phyloP scores from a whole-genome alignment of 108 stramenopile species.

The Cyclotella kingstonii region DNA sequence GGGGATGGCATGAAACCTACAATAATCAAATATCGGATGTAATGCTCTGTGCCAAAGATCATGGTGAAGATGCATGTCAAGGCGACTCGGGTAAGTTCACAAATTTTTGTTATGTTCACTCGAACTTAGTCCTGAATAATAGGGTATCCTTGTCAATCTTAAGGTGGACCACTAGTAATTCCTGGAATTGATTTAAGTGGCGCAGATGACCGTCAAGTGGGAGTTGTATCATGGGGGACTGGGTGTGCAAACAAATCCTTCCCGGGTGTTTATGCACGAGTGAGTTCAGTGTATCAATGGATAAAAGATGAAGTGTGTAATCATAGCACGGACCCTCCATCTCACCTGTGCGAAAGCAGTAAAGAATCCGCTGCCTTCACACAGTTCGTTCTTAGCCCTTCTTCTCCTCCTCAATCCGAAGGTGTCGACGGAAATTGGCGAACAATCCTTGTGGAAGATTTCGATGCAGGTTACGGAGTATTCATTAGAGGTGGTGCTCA shows the following conservation, averaged over 20 bases:
- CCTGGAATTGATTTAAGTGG: conserved; percentile 1
- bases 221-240: conserved; percentile 40
- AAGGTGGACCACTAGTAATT: conserved; percentile 41
- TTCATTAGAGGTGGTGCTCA: conserved; percentile 9
- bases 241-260: conserved; percentile 30
- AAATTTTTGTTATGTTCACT: not conserved
- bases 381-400: not conserved
- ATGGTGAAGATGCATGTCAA: conserved; percentile 53
- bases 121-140: not conserved
- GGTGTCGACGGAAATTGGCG: conserved; percentile 5
- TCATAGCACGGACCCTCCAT: not conserved
- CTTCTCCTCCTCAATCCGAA: not conserved
- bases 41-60: conserved; percentile 47
- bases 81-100: conserved; percentile 45
- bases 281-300: conserved; percentile 5
- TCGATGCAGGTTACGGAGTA: conserved; percentile 1
- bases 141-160: not conserved
- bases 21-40: conserved; percentile 24
- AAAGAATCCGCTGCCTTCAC: not conserved
- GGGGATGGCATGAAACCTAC: conserved; percentile 16
- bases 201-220: conserved; percentile 30
- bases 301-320: conserved; percentile 8
- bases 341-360: not conserved
- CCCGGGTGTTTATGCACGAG: conserved; percentile 29
- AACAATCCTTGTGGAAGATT: conserved; percentile 13